phyloP scores from a whole-genome alignment of 202 grass and related monocot genomes.

The Panicum virgatum region DNA sequence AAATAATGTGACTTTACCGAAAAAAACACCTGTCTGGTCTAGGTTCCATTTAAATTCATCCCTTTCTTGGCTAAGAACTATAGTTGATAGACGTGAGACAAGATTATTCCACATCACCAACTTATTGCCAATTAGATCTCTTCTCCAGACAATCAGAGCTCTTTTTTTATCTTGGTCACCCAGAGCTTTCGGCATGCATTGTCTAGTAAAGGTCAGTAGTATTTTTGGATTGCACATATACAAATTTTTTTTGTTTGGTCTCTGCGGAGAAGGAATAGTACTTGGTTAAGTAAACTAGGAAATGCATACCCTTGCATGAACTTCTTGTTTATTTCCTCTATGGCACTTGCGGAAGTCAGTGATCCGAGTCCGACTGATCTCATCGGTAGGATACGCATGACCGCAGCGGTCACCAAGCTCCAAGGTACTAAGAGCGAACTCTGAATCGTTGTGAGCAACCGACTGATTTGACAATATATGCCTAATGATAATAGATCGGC shows the following conservation, averaged over 20 bases:
- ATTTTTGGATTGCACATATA: neutral
- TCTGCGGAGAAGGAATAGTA: neutral
- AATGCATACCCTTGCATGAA: neutral
- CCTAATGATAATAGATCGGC: too few species aligned
- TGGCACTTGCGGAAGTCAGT: neutral
- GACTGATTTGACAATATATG: too few species aligned
- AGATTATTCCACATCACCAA: too few species aligned
- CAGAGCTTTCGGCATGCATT: neutral
- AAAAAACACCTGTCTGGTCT: too few species aligned
- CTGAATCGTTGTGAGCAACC: too few species aligned
- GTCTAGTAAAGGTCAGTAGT: neutral
- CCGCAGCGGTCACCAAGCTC: neutral
- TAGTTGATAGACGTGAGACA: too few species aligned
- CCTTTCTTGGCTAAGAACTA: too few species aligned
- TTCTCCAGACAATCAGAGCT: too few species aligned
- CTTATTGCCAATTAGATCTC: neutral
- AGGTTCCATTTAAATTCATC: too few species aligned
- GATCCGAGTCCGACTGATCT: neutral
- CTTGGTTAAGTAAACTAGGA: neutral
- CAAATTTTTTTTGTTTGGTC: neutral
- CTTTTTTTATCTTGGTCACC: too few species aligned
- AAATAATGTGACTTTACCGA: too few species aligned
- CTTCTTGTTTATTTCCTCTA: neutral
- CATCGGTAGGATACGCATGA: neutral
- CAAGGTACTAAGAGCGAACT: too few species aligned